Percentiles rank a stretch among this genome's conserved stretches.
Conservation (phyloP, 768 basidiomycete species). For the Omphalotus guepiniiformis region DNA sequence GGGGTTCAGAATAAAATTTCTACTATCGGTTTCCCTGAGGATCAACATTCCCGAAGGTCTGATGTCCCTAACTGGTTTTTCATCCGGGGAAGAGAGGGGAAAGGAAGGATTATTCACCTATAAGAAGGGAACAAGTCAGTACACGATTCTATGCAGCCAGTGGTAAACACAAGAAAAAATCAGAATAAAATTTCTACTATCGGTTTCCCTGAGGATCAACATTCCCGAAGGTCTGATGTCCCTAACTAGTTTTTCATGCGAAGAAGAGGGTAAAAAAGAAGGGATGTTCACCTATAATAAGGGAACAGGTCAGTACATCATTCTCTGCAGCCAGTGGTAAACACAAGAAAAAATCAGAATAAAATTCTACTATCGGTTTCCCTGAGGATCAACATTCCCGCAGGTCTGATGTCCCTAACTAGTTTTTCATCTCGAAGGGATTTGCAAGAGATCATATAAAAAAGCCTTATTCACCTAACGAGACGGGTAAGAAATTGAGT, state of each 20-base stretch:
- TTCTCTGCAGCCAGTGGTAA: not conserved
- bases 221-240: slow-evolving; percentile 35
- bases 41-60: slow-evolving; percentile 37
- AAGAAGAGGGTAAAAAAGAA: slow-evolving; percentile 4
- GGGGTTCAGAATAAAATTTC: slow-evolving; percentile 40
- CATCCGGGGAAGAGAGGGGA: slow-evolving; percentile 20
- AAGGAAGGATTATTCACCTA: slow-evolving; percentile 28
- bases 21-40: slow-evolving; percentile 56
- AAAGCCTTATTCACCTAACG: slow-evolving; percentile 4
- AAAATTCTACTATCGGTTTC: slow-evolving; percentile 41
- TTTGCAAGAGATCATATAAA: not conserved
- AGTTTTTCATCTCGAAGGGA: slow-evolving; percentile 26
- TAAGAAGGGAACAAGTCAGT: not conserved
- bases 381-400: slow-evolving; percentile 33
- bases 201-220: slow-evolving; percentile 42
- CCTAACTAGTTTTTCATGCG: slow-evolving; percentile 32
- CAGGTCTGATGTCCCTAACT: slow-evolving; percentile 40
- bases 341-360: slow-evolving; percentile 17
- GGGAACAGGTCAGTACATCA: not conserved
- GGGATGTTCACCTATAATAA: slow-evolving; percentile 25
- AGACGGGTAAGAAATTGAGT: not conserved
- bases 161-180: slow-evolving; percentile 31
- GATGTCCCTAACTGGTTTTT: slow-evolving; percentile 32
- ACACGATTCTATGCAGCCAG: not conserved
- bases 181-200: slow-evolving; percentile 56